Percentiles rank a stretch among this genome's conserved stretches.
Conservation (phyloP, 257 asterid genomes). For the Solanum tarapatanum region DNA sequence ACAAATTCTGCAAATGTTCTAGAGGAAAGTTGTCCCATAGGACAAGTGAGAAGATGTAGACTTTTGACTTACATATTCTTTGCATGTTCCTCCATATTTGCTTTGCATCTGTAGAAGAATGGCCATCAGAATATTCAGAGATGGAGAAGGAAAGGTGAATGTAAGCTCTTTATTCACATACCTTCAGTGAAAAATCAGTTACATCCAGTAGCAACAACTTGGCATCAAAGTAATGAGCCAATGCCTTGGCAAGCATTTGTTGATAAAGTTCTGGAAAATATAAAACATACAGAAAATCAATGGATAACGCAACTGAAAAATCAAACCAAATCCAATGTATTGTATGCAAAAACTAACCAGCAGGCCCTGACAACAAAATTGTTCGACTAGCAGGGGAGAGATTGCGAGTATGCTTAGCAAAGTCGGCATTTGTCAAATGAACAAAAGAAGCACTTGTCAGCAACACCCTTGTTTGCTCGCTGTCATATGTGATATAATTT, state of each 20-base stretch:
- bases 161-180: slow-evolving; percentile 5
- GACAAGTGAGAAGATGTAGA: neutral
- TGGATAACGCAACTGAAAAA: neutral
- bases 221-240: slow-evolving; percentile 68
- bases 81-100: slow-evolving; percentile 53
- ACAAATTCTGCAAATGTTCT: neutral
- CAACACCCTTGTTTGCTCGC: slow-evolving; percentile 61
- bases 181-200: slow-evolving; percentile 66
- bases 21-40: neutral
- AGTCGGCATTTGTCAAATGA: slow-evolving; percentile 44
- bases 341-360: slow-evolving; percentile 30
- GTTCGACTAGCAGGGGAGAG: slow-evolving; percentile 85
- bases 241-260: slow-evolving; percentile 76
- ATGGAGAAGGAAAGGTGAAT: neutral
- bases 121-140: slow-evolving; percentile 8
- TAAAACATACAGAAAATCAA: neutral
- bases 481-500: slow-evolving; percentile 7
- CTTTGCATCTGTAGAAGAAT: slow-evolving; percentile 48
- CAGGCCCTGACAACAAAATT: slow-evolving; percentile 78
- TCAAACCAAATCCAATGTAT: neutral
- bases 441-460: slow-evolving; percentile 71
- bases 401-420: slow-evolving; percentile 51
- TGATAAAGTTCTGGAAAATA: slow-evolving; percentile 47
- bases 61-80: slow-evolving; percentile 44
- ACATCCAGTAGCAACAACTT: slow-evolving; percentile 57